Evolutionary conservation across 2,329 filamentous ascomycete genomes (phyloP), one percentile per base, ranked within the genome.

Genomic region (Xylaria polymorpha): DNA sequence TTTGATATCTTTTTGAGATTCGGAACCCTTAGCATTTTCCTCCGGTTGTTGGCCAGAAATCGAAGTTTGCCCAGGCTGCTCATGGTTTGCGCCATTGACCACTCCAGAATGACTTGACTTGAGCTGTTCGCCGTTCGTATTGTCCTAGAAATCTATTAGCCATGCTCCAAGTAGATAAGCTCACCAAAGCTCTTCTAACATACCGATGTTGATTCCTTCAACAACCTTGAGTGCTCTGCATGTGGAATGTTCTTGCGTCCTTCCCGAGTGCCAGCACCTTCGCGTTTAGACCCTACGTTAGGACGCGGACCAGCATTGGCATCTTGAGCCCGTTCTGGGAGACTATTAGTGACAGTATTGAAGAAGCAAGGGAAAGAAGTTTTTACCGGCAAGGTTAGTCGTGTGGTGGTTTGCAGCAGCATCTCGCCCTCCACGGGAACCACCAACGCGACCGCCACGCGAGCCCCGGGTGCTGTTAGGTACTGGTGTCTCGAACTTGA

Each of bases 401-500:
- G 68, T 48, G 12, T 77, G 74, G 50, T 67, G 73, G 43, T 70
- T 71, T 48, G 75, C 71, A 39, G 69, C 48, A 15, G 67, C 57
- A 46, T 80, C 76, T 63, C 79, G 74, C 53, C 76, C 75, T 48
- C 75, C 75, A 58, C 78, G 76, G 4, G 75, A 63, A 56, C 76
- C 74, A 44, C 75, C 74, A 41, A 72, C 69, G 43, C 77, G 77
- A 15, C 86, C 85, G 18, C 85, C 84, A 35, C 87, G 87, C 39
- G 84, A 79, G 63, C 82, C 81, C 70, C 86, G 85, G 55, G 53
- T n/a, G 20, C 25, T 39, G 32, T 81, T 82, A 15, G 91, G 89
- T 48, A 97, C 80, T 35, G 92, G 93, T 0, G 96, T 98, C 79
- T 93, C 92, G 81, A 97, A 98, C 67, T 91, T 90, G 58, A 96